Evolutionary conservation across 164 flowering plant species (phyloP).

Genomic region (Amborella trichopoda): DNA sequence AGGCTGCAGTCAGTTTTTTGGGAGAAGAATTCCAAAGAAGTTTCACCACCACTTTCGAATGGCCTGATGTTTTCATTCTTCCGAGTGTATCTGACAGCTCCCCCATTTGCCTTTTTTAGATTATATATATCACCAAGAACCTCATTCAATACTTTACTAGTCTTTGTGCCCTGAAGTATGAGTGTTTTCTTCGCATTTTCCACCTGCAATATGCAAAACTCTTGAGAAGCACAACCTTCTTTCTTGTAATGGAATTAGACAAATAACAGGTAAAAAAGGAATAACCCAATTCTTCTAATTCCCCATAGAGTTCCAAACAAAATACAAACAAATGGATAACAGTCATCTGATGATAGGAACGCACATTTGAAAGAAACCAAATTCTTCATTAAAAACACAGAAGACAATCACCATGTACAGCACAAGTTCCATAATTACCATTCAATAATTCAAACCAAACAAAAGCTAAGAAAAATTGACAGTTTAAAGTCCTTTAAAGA

Average conservation of each 20-base stretch:
- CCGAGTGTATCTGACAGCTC: slow-evolving; percentile 43
- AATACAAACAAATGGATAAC: too few species aligned
- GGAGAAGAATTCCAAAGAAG: slow-evolving; percentile 83
- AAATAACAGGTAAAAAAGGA: not conserved
- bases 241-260: not conserved
- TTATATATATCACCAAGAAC: slow-evolving; percentile 60
- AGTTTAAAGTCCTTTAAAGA: not conserved
- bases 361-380: too few species aligned
- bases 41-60: slow-evolving; percentile 84
- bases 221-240: not conserved
- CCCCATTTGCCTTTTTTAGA: slow-evolving; percentile 40
- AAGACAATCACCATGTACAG: not conserved
- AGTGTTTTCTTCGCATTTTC: slow-evolving; percentile 84
- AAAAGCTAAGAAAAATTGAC: not conserved
- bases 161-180: slow-evolving; percentile 79
- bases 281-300: not conserved
- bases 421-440: not conserved
- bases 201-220: slow-evolving; percentile 29
- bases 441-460: not conserved
- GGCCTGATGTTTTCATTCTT: slow-evolving; percentile 78
- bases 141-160: slow-evolving; percentile 53
- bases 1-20: slow-evolving; percentile 87
- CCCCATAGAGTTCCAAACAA: not conserved
- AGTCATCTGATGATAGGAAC: too few species aligned
- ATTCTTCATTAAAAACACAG: too few species aligned